These are phyloP conservation scores for Pythium phragmitis DNA, from an alignment of 352 stramenopile species.

Conservation along the genomic window DNA sequence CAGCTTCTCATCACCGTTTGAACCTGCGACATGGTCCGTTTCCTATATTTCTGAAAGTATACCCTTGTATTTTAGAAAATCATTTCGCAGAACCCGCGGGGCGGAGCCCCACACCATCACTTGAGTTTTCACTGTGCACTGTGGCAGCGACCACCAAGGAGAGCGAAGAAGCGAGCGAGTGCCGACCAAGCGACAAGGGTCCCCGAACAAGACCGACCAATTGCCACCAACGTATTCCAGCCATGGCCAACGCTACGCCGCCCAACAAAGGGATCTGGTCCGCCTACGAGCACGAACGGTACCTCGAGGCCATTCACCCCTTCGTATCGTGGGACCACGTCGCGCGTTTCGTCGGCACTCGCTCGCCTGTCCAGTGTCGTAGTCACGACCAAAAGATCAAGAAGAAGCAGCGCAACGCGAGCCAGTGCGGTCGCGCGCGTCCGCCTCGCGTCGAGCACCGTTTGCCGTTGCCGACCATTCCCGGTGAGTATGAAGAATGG, in stretches of 20 bases:
- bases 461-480: neutral
- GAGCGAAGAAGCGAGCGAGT: neutral
- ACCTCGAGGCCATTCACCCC: neutral
- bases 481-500: neutral
- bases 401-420: slow-evolving; percentile 10
- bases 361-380: slow-evolving; percentile 13
- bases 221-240: neutral
- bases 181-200: no score
- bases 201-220: slow-evolving; percentile 6
- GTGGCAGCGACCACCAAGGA: neutral
- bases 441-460: slow-evolving; percentile 10
- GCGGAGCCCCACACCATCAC: neutral
- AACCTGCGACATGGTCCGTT: neutral
- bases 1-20: neutral
- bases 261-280: slow-evolving; percentile 2
- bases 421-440: neutral
- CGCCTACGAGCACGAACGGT: slow-evolving; percentile 15
- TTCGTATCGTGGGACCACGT: slow-evolving; percentile 12
- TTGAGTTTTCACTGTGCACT: no score
- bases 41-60: slow-evolving; percentile 9
- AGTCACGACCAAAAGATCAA: slow-evolving; percentile 19
- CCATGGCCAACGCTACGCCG: neutral
- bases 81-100: neutral
- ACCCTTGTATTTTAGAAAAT: neutral
- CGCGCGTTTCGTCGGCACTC: slow-evolving; percentile 18